Evolutionary conservation across 257 asterid species (phyloP).

Genomic region (Osmanthus fragrans): DNA sequence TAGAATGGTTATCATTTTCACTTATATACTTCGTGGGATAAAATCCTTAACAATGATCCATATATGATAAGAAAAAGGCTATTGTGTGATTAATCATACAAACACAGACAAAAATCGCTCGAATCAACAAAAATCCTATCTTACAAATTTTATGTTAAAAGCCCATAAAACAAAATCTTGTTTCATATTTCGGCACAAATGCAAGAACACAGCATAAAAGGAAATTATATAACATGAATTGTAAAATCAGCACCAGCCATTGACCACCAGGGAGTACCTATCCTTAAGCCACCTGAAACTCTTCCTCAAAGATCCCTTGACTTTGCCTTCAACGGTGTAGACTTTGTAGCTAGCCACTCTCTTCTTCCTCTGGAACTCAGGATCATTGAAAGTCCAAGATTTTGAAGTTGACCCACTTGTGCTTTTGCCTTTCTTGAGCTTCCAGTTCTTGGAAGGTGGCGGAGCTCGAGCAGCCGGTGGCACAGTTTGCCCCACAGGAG

Average conservation of each 20-base stretch:
- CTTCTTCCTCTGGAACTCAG: conserved; percentile 52
- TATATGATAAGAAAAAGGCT: background rate
- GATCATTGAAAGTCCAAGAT: conserved; percentile 42
- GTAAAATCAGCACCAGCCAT: conserved; percentile 38
- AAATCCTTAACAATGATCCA: background rate
- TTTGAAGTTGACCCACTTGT: conserved; percentile 34
- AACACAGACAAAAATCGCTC: background rate
- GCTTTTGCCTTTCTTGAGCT: conserved; percentile 42
- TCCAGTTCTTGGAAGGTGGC: conserved; percentile 16
- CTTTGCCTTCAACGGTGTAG: conserved; percentile 49
- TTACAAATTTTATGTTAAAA: background rate
- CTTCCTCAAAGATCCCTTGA: conserved; percentile 47
- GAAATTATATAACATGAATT: background rate
- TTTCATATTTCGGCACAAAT: background rate
- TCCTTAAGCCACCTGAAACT: conserved; percentile 54
- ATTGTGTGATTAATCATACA: background rate
- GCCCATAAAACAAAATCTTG: background rate
- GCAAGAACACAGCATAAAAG: background rate
- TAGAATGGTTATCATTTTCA: background rate
- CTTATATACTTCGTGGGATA: background rate
- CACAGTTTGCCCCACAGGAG: conserved; percentile 8
- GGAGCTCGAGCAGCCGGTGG: conserved; percentile 21
- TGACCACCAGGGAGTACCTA: conserved; percentile 38
- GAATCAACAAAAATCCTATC: background rate
- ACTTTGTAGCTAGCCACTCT: conserved; percentile 53